Base-by-base conservation (phyloP, 768 basidiomycete genomes). In the Rubroboletus satanas region DNA sequence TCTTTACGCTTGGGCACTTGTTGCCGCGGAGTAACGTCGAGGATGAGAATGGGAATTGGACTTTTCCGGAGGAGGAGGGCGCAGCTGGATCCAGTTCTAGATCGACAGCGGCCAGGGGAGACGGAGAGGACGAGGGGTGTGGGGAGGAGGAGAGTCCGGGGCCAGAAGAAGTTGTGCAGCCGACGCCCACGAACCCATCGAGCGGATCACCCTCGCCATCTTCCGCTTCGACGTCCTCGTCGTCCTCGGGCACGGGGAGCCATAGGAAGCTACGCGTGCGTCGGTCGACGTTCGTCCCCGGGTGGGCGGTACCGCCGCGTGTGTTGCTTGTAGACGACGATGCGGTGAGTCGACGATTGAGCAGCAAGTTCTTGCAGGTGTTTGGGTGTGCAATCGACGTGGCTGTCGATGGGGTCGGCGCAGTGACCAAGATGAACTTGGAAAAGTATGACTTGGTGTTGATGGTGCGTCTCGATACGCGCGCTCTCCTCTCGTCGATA, bases 311-410 rank as follows among this genome's bases (percentile, higher is more conserved):
- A 0, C 88, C 93, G 0, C 96, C 96, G 5, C 77, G 90, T 0
- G 94, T 98, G 52, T 71, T 98, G 48, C 80, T 98, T 8, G 96
- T 98, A 10, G 96, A 98, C 70, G 96, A 98, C 71, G 96, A 98
- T 65, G 87, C 87, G 5, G 93, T 98, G 28, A 93, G 88, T 68
- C 74, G 95, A 54, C 87, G 86, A 67, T 73, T 98, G 54, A 87
- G 88, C 58, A 89, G 84, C 77, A 97, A 95, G 74, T 96, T 98
- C 69, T 71, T 98, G 68, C 88, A 96, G 74, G 90, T 97, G 42
- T 94, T 95, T 71, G 96, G 96, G 37, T 97, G 95, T 71, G 85
- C 86, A 63, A 93, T 88, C 52, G 96, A 98, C 62, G 88, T 96
- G 38, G 96, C 94, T 2, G 91, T 94, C 36, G 93, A 98, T 68